Conservation (phyloP, 371 early-diverging fungal species). For the Mucor velutinosus region DNA sequence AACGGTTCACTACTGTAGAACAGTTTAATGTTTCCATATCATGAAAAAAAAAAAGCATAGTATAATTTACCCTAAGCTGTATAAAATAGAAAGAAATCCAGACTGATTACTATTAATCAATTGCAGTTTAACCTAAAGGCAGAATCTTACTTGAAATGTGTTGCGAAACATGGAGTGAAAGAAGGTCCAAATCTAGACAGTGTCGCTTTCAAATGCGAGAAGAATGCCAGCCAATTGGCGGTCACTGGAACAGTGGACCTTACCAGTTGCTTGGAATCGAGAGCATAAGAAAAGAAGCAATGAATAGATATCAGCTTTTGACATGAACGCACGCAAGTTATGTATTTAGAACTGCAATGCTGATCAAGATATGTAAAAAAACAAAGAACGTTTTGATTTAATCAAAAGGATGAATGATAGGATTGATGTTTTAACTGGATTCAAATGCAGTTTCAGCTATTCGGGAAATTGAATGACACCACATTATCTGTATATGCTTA, state of each 20-base stretch:
- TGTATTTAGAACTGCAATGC: too few species aligned
- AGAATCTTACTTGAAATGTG: constrained; percentile 66
- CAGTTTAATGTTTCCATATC: too few species aligned
- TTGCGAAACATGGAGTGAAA: constrained; percentile 64
- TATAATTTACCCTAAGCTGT: constrained; percentile 77
- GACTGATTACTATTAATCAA: constrained; percentile 54
- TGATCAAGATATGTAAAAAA: too few species aligned
- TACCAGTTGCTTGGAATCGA: not conserved
- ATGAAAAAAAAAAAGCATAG: too few species aligned
- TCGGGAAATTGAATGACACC: too few species aligned
- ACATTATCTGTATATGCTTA: too few species aligned
- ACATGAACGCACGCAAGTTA: too few species aligned
- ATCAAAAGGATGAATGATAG: too few species aligned
- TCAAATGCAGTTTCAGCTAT: too few species aligned
- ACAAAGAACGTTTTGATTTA: too few species aligned
- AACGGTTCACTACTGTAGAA: constrained; percentile 76
- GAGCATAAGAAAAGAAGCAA: not conserved
- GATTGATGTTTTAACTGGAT: too few species aligned
- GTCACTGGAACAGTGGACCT: not conserved
- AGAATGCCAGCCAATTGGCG: not conserved
- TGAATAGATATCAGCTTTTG: too few species aligned
- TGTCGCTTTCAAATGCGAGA: not conserved
- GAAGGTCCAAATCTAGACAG: not conserved
- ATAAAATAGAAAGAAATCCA: constrained; percentile 88
- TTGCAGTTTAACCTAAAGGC: not conserved